Evolutionary conservation across 164 flowering plant genomes (phyloP).

Genomic region (Sextonia rubra): DNA sequence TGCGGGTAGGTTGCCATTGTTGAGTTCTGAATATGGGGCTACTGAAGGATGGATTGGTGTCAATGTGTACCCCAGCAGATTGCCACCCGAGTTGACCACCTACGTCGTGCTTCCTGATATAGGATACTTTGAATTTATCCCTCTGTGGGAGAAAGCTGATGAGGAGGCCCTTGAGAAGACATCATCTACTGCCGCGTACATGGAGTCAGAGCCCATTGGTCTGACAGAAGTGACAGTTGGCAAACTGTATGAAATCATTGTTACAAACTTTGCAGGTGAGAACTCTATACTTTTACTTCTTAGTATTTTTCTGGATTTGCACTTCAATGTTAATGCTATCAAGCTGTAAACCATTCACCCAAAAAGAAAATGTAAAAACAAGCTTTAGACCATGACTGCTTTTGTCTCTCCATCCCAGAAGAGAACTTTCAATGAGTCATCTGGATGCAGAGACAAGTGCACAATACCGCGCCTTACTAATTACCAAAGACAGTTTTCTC

Average conservation of each 20-base stretch:
- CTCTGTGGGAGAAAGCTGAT: constrained; percentile 28
- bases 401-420: no score
- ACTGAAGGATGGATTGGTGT: constrained; percentile 97
- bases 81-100: constrained; percentile 67
- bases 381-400: no score
- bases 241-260: constrained; percentile 74
- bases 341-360: no score
- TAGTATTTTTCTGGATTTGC: no score
- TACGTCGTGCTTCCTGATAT: constrained; percentile 81
- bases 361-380: no score
- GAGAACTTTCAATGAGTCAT: no score
- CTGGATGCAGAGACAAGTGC: no score
- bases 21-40: constrained; percentile 83
- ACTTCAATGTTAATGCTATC: no score
- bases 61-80: constrained; percentile 61
- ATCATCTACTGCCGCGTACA: constrained; percentile 4
- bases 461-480: no score
- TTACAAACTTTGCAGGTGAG: constrained; percentile 85
- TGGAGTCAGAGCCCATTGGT: constrained; percentile 53
- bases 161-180: constrained; percentile 10
- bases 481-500: no score
- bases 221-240: constrained; percentile 76
- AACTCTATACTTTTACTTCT: constrained; percentile 6
- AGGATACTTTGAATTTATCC: constrained; percentile 86
- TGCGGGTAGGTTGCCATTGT: constrained; percentile 65